Conservation (phyloP, 176 grass and related monocot genomes). For the Carex parvula region DNA sequence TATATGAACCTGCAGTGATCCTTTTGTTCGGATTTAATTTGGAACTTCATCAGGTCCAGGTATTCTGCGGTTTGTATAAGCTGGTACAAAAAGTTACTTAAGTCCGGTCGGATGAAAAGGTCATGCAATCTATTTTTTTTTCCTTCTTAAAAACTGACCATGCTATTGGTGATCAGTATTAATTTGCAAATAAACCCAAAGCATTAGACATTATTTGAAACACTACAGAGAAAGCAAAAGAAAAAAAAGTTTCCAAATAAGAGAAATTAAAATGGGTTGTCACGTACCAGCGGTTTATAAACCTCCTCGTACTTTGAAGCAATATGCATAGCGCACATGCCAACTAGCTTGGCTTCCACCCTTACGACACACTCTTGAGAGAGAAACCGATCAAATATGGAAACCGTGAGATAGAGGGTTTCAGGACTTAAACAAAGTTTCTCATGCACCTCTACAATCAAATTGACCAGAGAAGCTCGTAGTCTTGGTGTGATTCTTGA, state of each 20-base stretch:
- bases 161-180: not conserved
- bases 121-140: not conserved
- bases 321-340: slow-evolving; percentile 63
- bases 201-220: not conserved
- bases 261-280: not conserved
- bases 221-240: not conserved
- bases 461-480: slow-evolving; percentile 65
- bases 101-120: not conserved
- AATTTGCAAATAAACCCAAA: not conserved
- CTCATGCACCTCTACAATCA: slow-evolving; percentile 80
- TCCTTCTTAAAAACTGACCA: not conserved
- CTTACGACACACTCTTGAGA: slow-evolving; percentile 41
- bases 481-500: slow-evolving; percentile 67
- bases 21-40: not conserved
- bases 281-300: slow-evolving; percentile 63
- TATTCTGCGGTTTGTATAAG: not conserved
- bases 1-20: not conserved
- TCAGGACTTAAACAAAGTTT: slow-evolving; percentile 73
- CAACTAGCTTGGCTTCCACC: slow-evolving; percentile 74
- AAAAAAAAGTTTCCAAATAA: not conserved
- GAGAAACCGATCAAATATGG: slow-evolving; percentile 63
- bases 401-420: slow-evolving; percentile 63
- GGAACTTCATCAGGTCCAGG: not conserved
- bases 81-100: not conserved
- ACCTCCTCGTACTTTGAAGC: slow-evolving; percentile 85